A percentile compares a stretch with the other conserved stretches of the same genome.
phyloP scores from a whole-genome alignment of 768 basidiomycete species.

The Lactifluus subvellereus region DNA sequence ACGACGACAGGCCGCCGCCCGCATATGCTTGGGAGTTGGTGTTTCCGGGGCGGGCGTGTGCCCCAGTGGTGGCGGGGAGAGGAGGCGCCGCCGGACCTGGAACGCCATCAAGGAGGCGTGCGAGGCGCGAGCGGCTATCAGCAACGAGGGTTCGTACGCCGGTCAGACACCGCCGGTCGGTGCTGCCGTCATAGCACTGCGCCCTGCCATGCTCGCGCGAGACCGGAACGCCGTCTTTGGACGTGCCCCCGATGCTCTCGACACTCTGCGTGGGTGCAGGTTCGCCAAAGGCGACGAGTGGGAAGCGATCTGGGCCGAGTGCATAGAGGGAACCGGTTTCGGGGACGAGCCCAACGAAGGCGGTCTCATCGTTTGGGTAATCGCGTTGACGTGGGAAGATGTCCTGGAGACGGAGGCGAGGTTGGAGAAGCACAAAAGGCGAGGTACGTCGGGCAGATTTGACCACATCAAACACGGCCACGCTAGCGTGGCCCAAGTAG shows the following conservation, averaged over 20 bases:
- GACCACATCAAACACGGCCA: conserved; percentile 78
- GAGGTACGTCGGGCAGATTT: conserved; percentile 40
- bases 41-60: conserved; percentile 30
- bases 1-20: background rate
- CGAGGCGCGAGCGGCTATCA: conserved; percentile 36
- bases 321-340: conserved; percentile 74
- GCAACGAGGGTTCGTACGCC: conserved; percentile 54
- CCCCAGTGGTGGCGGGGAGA: conserved; percentile 25
- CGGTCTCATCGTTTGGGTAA: conserved; percentile 51
- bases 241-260: conserved; percentile 34
- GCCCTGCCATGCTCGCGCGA: background rate
- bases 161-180: conserved; percentile 54
- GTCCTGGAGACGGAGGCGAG: conserved; percentile 68
- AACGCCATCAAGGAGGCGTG: conserved; percentile 56
- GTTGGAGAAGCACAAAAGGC: conserved; percentile 84
- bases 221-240: background rate
- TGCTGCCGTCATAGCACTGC: conserved; percentile 32
- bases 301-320: conserved; percentile 76
- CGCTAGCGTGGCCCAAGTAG: conserved; percentile 38
- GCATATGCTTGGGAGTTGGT: conserved; percentile 11
- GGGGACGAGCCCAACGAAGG: conserved; percentile 76
- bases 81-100: conserved; percentile 27
- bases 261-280: conserved; percentile 28
- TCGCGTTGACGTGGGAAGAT: conserved; percentile 50
- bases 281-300: conserved; percentile 70